A percentile compares a stretch with the other conserved stretches of the same genome.
Conservation (phyloP, 164 flowering plant genomes). For the Euptelea pleiosperma region DNA sequence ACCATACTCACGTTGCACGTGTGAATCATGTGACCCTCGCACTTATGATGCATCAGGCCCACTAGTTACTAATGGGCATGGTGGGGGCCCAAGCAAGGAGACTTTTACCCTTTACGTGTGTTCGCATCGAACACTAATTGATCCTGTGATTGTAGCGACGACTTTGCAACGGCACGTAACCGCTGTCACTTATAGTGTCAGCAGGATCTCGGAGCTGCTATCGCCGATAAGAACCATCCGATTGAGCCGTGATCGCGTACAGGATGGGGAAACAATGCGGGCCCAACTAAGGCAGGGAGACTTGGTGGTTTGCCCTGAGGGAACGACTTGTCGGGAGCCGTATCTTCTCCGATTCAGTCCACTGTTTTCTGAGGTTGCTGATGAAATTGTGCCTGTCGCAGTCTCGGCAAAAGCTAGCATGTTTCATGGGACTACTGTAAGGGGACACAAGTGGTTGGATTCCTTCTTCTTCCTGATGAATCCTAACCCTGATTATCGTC, state of each 20-base stretch:
- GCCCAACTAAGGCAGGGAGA: slow-evolving; percentile 24
- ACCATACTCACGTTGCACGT: slow-evolving; percentile 2
- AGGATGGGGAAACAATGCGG: slow-evolving; percentile 15
- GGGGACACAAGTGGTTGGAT: slow-evolving; percentile 29
- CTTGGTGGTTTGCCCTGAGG: slow-evolving; percentile 35
- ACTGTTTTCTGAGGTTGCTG: slow-evolving; percentile 25
- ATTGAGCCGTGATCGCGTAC: slow-evolving; percentile 17
- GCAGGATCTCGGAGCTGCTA: slow-evolving; percentile 16
- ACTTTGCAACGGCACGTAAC: slow-evolving; percentile 9
- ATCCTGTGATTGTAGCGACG: slow-evolving; percentile 14
- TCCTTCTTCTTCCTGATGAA: slow-evolving; percentile 33
- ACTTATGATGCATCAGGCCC: not conserved
- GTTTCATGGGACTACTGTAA: slow-evolving; percentile 29
- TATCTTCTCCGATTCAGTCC: slow-evolving; percentile 33
- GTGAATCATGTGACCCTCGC: slow-evolving; percentile 6
- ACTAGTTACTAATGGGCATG: no score
- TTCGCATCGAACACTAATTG: slow-evolving; percentile 20
- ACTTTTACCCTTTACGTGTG: slow-evolving; percentile 15
- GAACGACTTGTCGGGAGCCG: slow-evolving; percentile 34
- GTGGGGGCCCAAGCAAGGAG: not conserved
- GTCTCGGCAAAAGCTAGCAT: slow-evolving; percentile 14
- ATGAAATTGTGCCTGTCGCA: slow-evolving; percentile 32
- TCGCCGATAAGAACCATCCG: slow-evolving; percentile 17
- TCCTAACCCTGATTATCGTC: slow-evolving; percentile 20
- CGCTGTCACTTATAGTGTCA: slow-evolving; percentile 20